Conservation (phyloP, 2,329 filamentous ascomycete genomes). For the Ceratocystis lukuohia region DNA sequence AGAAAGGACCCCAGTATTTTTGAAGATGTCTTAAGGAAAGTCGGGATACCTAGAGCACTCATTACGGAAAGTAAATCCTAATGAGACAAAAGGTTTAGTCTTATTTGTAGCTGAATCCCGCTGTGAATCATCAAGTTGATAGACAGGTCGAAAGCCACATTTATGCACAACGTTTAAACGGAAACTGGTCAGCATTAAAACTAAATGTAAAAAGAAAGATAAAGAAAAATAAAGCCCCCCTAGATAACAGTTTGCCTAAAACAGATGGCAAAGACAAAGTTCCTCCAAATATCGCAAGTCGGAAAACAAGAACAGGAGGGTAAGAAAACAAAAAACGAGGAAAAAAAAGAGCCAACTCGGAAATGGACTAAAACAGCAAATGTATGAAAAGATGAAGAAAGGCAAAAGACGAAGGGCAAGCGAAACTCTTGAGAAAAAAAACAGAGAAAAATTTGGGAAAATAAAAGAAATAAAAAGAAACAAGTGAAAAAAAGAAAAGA, state of each 20-base stretch:
- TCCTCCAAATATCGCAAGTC: background rate
- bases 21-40: constrained; percentile 21
- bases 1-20: constrained; percentile 26
- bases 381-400: background rate
- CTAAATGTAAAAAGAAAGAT: background rate
- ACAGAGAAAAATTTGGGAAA: background rate
- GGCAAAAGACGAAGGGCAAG: background rate
- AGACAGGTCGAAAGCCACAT: no score
- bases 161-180: no score
- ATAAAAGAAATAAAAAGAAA: background rate
- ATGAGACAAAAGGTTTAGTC: no score
- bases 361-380: background rate
- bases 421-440: background rate
- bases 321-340: background rate
- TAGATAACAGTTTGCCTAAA: constrained; percentile 5
- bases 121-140: no score
- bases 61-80: background rate
- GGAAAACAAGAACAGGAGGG: background rate
- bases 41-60: constrained; percentile 24
- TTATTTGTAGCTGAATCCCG: no score
- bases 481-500: background rate
- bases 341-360: background rate
- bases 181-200: background rate
- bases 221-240: background rate
- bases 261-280: background rate